phyloP scores from a whole-genome alignment of 73 alveolate species.

The Chromera velia region DNA sequence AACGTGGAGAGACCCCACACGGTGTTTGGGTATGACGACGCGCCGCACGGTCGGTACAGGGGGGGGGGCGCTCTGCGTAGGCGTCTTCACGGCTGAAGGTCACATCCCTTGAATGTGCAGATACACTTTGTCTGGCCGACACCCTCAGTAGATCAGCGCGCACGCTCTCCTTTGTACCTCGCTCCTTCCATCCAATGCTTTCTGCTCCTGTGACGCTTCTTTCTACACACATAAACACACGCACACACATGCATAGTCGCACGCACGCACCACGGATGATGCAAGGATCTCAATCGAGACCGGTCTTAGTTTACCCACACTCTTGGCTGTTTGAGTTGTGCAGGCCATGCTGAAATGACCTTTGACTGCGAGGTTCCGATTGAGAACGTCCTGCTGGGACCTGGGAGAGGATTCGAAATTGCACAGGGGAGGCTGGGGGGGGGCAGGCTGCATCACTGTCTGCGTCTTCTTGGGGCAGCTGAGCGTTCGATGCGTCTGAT shows the following conservation, averaged over 20 bases:
- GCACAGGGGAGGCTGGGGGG: conserved; percentile 53
- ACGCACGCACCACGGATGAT: no score
- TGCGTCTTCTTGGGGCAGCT: conserved; percentile 43
- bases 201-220: no score
- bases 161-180: no score
- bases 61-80: not conserved
- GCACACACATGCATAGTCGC: not conserved
- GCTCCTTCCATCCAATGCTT: no score
- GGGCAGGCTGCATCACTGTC: conserved; percentile 56
- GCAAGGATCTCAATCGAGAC: no score
- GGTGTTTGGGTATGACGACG: conserved; percentile 50
- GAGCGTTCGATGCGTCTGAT: conserved; percentile 38
- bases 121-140: no score
- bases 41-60: conserved; percentile 52
- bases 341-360: conserved; percentile 48
- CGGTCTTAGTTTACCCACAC: no score
- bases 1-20: conserved; percentile 45
- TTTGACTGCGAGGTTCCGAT: conserved; percentile 35
- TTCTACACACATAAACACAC: not conserved
- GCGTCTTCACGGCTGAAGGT: no score
- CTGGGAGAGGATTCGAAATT: conserved; percentile 52
- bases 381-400: conserved; percentile 23
- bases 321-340: not conserved
- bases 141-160: no score
- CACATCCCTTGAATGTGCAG: no score